Conservation (phyloP, 345 rosid genomes). For the Camelina hispida region DNA sequence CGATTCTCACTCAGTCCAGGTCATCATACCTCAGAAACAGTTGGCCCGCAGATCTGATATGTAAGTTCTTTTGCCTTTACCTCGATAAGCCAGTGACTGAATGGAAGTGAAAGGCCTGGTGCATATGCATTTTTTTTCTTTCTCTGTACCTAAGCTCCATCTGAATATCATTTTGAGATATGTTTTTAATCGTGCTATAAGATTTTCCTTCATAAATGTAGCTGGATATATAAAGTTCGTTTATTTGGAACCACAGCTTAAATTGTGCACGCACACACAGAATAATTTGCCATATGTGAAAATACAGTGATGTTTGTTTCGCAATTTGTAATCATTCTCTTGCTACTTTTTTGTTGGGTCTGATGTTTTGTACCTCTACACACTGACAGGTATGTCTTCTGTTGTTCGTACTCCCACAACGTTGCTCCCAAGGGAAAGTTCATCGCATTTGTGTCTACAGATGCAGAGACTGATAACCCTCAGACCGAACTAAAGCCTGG, state of each 20-base stretch:
- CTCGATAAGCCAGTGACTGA: not conserved
- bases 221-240: not conserved
- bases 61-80: slow-evolving; percentile 46
- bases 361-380: slow-evolving; percentile 19
- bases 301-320: slow-evolving; percentile 1
- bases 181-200: slow-evolving; percentile 8
- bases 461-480: slow-evolving; percentile 88
- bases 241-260: not conserved
- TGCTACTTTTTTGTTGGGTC: not conserved
- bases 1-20: slow-evolving; percentile 88
- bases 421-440: slow-evolving; percentile 90
- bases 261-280: not conserved
- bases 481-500: slow-evolving; percentile 86
- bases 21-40: slow-evolving; percentile 95
- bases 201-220: not conserved
- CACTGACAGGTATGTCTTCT: slow-evolving; percentile 80
- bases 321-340: not conserved
- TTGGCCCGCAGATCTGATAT: slow-evolving; percentile 92
- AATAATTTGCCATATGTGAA: not conserved
- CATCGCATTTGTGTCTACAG: slow-evolving; percentile 92
- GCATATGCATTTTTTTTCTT: not conserved
- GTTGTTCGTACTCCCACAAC: slow-evolving; percentile 94
- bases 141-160: slow-evolving; percentile 16
- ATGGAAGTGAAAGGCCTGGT: not conserved
- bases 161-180: not conserved